Conservation (phyloP, 768 basidiomycete species). For the Paxillus ammoniavirescens region DNA sequence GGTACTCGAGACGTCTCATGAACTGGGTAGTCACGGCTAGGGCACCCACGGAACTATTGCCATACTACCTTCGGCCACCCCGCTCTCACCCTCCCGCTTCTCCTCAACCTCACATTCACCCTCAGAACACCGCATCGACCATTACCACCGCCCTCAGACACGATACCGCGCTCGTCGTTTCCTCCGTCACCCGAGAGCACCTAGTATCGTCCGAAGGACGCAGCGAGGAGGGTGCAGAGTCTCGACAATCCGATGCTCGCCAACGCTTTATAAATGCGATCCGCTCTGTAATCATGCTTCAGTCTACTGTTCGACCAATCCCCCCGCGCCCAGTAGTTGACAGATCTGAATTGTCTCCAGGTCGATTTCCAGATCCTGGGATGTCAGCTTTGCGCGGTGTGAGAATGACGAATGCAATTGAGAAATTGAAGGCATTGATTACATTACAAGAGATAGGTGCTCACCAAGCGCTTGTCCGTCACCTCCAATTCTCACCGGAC, state of each 20-base stretch:
- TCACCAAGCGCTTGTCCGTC: conserved; percentile 50
- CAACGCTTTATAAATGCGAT: conserved; percentile 43
- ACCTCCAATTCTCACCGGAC: conserved; percentile 55
- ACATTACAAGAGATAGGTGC: conserved; percentile 42
- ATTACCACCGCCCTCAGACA: conserved; percentile 8
- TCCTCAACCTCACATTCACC: conserved; percentile 13
- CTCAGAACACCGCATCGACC: conserved; percentile 20
- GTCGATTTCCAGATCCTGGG: conserved; percentile 31
- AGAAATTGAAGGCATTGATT: conserved; percentile 40
- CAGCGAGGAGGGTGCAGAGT: conserved; percentile 25
- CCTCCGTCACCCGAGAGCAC: conserved; percentile 25
- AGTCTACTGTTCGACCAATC: conserved; percentile 30
- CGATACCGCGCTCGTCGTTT: conserved; percentile 24
- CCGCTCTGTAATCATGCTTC: conserved; percentile 46
- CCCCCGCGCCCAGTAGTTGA: conserved; percentile 24
- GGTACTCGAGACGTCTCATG: conserved; percentile 21
- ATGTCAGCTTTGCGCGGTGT: conserved; percentile 36
- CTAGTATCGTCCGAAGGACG: conserved; percentile 25
- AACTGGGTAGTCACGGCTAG: conserved; percentile 24
- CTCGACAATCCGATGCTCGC: conserved; percentile 28
- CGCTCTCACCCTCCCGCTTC: conserved; percentile 10
- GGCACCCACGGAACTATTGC: conserved; percentile 20
- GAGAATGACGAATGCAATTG: conserved; percentile 40
- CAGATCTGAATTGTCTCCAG: conserved; percentile 28
- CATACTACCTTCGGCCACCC: conserved; percentile 17